Evolutionary conservation across 371 early-diverging fungal species (phyloP), one percentile per base, ranked within the genome.

Genomic region (Zychaea mexicana): DNA sequence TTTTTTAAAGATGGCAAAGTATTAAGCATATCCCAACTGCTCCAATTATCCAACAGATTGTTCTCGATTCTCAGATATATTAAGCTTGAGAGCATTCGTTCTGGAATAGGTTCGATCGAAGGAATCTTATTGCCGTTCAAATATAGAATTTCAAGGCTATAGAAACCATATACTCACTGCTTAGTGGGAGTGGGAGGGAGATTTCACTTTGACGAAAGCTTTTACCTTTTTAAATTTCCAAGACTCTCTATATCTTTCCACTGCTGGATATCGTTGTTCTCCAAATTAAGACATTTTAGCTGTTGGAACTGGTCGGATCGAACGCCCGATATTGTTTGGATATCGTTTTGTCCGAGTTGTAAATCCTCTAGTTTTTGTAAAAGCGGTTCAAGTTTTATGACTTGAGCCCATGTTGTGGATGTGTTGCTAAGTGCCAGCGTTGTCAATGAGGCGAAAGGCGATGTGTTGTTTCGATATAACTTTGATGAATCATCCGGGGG

Each of bases 241-340:
- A 90, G 67, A 38, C 72, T 69, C 15, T 52, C 61, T 32, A 93
- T 70, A 58, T 86, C 75, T 1, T 65, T 67, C 92, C 90, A 93
- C 30, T 78, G 77, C 5, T 63, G 33, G 9, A 93, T 65, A 7
- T 30, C 21, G 66, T 93, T 93, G 53, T 82, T 70, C 65, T 93
- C 94, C 21, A 93, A 64, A 64, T 92, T 88, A 4, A 93, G 60
- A 15, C 79, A 68, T 58, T 82, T 75, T 42, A 92, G 66, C 7
- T 80, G 72, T 32, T 53, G 66, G 57, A 88, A 85, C 1, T 78
- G 66, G n/a, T 68, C 67, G n/a, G 71, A 21, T 31, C 71, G 64
- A 36, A 30, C 53, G 2, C 46, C 1, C 0, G 65, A 32, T 2
- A 87, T 66, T n/a, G 66, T 47, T 4, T 64, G 47, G 22, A 90